Conservation (phyloP, 2,329 filamentous ascomycete genomes). For the Nemania sp. region DNA sequence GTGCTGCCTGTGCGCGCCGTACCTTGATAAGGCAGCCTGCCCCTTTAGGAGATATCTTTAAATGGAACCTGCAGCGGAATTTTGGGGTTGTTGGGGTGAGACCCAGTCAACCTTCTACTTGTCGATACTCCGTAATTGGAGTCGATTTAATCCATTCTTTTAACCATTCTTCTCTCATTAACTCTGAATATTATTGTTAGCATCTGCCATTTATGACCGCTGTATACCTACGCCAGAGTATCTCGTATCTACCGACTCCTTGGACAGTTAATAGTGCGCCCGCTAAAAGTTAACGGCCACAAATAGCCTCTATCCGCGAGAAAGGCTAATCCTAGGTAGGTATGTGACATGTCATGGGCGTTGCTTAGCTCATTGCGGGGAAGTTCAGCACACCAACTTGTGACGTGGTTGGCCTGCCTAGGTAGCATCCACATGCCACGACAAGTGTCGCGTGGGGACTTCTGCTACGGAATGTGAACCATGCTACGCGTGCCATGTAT, state of each 20-base stretch:
- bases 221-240: too few relatives aligned
- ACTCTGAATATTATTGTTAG: too few relatives aligned
- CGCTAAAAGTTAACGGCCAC: too few relatives aligned
- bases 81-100: background rate
- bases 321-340: conserved; percentile 12
- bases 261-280: too few relatives aligned
- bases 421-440: conserved; percentile 12
- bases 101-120: background rate
- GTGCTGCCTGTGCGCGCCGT: conserved; percentile 1
- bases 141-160: background rate
- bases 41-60: conserved; percentile 20
- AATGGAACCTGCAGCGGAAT: background rate
- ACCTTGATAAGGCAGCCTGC: conserved; percentile 25
- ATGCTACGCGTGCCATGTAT: too few relatives aligned
- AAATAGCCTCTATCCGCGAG: too few relatives aligned
- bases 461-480: too few relatives aligned
- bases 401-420: conserved; percentile 19
- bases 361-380: conserved; percentile 15
- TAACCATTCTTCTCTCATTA: background rate
- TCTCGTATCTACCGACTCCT: too few relatives aligned
- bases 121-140: background rate
- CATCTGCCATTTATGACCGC: too few relatives aligned
- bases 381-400: conserved; percentile 17
- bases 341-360: background rate
- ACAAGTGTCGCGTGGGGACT: conserved; percentile 13